phyloP scores from a whole-genome alignment of 2,329 filamentous ascomycete genomes.

The Neocatenulostroma microsporum region DNA sequence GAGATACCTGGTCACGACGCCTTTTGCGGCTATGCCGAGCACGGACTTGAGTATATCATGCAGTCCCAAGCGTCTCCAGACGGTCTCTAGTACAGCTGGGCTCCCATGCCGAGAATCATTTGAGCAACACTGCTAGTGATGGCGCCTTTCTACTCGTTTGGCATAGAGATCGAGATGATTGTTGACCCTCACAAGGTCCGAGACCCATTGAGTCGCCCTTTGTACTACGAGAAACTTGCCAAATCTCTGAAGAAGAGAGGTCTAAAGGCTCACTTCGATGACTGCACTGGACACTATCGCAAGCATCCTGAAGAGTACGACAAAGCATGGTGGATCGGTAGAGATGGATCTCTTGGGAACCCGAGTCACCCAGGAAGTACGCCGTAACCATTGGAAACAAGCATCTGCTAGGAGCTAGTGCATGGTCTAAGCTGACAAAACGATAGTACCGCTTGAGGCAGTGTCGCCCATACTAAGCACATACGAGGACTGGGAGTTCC shows the following conservation, averaged over 20 bases:
- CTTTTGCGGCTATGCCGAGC: too few relatives aligned
- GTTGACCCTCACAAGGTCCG: slow-evolving; percentile 1
- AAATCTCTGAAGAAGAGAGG: not conserved
- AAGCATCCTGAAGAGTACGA: slow-evolving; percentile 1
- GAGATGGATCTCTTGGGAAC: slow-evolving; percentile 1
- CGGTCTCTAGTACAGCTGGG: too few relatives aligned
- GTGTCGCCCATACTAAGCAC: not conserved
- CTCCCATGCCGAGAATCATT: too few relatives aligned
- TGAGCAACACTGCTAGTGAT: not conserved
- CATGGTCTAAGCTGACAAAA: not conserved
- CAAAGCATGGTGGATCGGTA: not conserved
- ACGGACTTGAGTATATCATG: too few relatives aligned
- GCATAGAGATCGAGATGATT: slow-evolving; percentile 1
- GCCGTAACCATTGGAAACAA: not conserved
- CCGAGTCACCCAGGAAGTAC: not conserved
- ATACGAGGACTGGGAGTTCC: not conserved
- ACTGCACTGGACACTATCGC: not conserved
- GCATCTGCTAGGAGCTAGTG: too few relatives aligned
- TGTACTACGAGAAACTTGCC: not conserved
- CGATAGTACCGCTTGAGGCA: not conserved
- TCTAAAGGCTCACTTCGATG: not conserved
- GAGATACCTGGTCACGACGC: too few relatives aligned
- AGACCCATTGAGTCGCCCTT: not conserved
- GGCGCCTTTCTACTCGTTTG: slow-evolving; percentile 1
- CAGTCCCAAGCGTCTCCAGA: too few relatives aligned